phyloP scores from a whole-genome alignment of 108 stramenopile species.

The Schizochytrium sp. region DNA sequence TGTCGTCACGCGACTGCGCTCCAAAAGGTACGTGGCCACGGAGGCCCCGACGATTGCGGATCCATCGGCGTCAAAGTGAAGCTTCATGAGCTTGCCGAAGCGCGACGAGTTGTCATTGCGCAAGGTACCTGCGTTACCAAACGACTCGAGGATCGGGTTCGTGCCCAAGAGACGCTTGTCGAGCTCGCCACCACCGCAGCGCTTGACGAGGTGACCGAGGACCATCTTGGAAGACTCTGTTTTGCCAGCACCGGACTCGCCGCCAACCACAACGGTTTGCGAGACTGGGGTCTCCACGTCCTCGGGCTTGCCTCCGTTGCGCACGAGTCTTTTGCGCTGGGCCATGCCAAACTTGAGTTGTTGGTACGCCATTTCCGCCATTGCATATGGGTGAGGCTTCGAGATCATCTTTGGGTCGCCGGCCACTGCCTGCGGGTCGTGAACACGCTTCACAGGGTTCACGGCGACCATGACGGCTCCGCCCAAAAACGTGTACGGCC shows the following conservation, averaged over 20 bases:
- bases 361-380: not conserved
- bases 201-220: not conserved
- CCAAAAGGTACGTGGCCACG: conserved; percentile 17
- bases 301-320: not conserved
- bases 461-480: conserved; percentile 22
- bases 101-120: conserved; percentile 23
- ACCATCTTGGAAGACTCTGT: conserved; percentile 1
- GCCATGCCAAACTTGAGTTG: not conserved
- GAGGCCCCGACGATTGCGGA: not conserved
- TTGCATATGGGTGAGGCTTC: not conserved
- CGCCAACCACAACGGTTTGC: conserved; percentile 11
- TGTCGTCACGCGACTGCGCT: not conserved
- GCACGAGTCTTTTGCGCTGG: not conserved
- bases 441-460: conserved; percentile 15
- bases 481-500: conserved; percentile 26
- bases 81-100: conserved; percentile 19
- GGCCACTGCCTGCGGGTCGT: not conserved
- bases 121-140: conserved; percentile 17
- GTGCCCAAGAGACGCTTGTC: not conserved
- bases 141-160: conserved; percentile 23
- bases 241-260: conserved; percentile 20
- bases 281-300: not conserved
- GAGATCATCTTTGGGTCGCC: conserved; percentile 1
- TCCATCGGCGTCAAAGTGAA: not conserved
- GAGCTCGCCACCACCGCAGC: not conserved